phyloP scores from a whole-genome alignment of 768 basidiomycete genomes.

The Termitomyces sp. region DNA sequence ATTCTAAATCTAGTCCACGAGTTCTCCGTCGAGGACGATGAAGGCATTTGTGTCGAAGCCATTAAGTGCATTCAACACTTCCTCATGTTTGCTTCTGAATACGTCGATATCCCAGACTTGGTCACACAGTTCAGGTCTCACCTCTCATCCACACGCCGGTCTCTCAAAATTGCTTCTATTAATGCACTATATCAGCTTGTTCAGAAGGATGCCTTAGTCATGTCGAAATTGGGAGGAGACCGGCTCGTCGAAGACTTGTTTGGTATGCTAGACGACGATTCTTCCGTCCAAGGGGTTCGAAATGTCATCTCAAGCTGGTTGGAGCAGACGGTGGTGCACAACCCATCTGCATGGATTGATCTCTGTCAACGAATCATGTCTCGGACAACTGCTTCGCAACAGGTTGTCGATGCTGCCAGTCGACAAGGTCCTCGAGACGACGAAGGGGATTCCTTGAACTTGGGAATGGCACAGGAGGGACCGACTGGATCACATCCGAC shows the following conservation, averaged over 20 bases:
- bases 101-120: constrained; percentile 77
- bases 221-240: constrained; percentile 94
- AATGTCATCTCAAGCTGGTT: constrained; percentile 95
- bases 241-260: constrained; percentile 92
- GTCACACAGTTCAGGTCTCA: constrained; percentile 76
- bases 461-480: constrained; percentile 44
- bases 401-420: constrained; percentile 61
- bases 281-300: constrained; percentile 88
- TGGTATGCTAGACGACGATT: constrained; percentile 91
- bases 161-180: constrained; percentile 91
- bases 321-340: constrained; percentile 87
- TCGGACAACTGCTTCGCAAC: constrained; percentile 82
- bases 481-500: constrained; percentile 43
- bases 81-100: constrained; percentile 90
- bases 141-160: constrained; percentile 75
- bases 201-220: constrained; percentile 86
- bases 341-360: constrained; percentile 98
- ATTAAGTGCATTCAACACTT: constrained; percentile 97
- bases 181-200: constrained; percentile 96
- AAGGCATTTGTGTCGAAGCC: constrained; percentile 86
- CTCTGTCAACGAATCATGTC: constrained; percentile 97
- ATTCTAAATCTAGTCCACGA: constrained; percentile 84
- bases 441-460: constrained; percentile 88
- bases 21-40: constrained; percentile 82
- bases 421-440: constrained; percentile 69